A percentile compares a stretch with the other conserved stretches of the same genome.
These are phyloP conservation scores for Suillus tomentosus DNA, from an alignment of 768 basidiomycete genomes.

Conservation along the genomic window DNA sequence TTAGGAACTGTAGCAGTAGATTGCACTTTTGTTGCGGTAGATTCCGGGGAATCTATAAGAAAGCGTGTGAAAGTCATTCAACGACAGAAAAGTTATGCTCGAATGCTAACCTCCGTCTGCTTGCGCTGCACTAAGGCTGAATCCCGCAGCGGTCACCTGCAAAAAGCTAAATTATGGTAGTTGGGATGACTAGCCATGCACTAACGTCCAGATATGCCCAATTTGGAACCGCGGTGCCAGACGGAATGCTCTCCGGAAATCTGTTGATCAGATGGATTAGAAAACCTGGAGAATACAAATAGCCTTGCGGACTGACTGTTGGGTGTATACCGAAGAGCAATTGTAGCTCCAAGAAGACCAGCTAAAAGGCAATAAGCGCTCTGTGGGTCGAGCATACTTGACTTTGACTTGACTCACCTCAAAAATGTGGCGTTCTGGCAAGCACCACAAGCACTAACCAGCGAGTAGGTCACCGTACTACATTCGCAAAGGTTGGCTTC, in stretches of 20 bases:
- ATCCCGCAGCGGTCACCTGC: slow-evolving; percentile 33
- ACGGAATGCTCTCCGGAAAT: slow-evolving; percentile 51
- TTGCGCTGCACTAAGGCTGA: slow-evolving; percentile 44
- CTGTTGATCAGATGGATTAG: slow-evolving; percentile 27
- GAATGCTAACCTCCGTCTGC: slow-evolving; percentile 25
- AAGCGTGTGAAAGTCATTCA: slow-evolving; percentile 4
- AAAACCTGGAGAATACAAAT: background rate
- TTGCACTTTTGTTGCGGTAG: slow-evolving; percentile 38
- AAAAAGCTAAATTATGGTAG: slow-evolving; percentile 10
- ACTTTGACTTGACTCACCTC: slow-evolving; percentile 24
- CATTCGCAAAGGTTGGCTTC: slow-evolving; percentile 47
- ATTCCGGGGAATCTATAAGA: slow-evolving; percentile 43
- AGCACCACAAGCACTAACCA: slow-evolving; percentile 57
- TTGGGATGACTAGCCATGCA: slow-evolving; percentile 30
- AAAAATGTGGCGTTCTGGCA: slow-evolving; percentile 51
- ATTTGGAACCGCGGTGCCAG: slow-evolving; percentile 50
- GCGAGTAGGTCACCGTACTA: slow-evolving; percentile 55
- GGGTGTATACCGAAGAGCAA: slow-evolving; percentile 41
- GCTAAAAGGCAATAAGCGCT: slow-evolving; percentile 29
- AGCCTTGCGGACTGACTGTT: slow-evolving; percentile 21
- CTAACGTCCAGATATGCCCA: slow-evolving; percentile 65
- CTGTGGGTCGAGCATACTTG: slow-evolving; percentile 6
- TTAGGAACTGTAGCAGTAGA: slow-evolving; percentile 23
- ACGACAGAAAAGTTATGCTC: background rate
- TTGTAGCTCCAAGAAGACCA: slow-evolving; percentile 55